These are phyloP conservation scores for Penicillium crystallinum DNA, from an alignment of 495 filamentous ascomycete genomes.

Conservation along the genomic window DNA sequence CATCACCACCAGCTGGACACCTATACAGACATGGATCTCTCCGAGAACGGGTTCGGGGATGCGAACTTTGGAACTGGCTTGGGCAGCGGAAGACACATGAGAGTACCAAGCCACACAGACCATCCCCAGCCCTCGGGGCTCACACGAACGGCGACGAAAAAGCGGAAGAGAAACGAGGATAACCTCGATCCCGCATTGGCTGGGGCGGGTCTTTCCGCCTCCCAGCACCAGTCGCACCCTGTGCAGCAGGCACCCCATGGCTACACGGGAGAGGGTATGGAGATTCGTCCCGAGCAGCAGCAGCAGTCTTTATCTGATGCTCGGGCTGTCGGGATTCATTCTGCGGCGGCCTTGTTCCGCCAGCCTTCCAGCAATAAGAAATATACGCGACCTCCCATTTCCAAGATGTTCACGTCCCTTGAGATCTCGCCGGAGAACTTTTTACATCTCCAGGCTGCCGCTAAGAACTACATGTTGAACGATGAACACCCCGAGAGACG, in stretches of 20 bases:
- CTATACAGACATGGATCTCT: conserved; percentile 40
- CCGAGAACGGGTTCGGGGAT: conserved; percentile 41
- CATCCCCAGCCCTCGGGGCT: conserved; percentile 79
- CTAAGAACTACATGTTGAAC: conserved; percentile 59
- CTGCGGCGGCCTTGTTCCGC: conserved; percentile 54
- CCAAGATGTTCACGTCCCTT: conserved; percentile 54
- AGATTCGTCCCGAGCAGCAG: conserved; percentile 30
- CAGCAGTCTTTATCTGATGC: conserved; percentile 41
- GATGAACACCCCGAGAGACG: conserved; percentile 50
- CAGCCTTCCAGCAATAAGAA: conserved; percentile 51
- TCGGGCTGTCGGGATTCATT: conserved; percentile 50
- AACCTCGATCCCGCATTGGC: conserved; percentile 42
- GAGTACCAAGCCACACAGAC: conserved; percentile 42
- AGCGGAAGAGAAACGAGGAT: conserved; percentile 42
- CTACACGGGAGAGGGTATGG: conserved; percentile 32
- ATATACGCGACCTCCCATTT: conserved; percentile 58
- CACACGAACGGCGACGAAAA: conserved; percentile 38
- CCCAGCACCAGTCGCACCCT: conserved; percentile 29
- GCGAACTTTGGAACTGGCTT: conserved; percentile 29
- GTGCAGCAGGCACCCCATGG: conserved; percentile 26
- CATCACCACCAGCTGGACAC: conserved; percentile 38
- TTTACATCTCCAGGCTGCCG: conserved; percentile 53
- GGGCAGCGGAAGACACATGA: conserved; percentile 25
- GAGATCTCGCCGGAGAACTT: conserved; percentile 55
- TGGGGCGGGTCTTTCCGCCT: conserved; percentile 20